Evolutionary conservation across 129 eudicot species (phyloP).

Genomic region (Flaveria sonorensis): DNA sequence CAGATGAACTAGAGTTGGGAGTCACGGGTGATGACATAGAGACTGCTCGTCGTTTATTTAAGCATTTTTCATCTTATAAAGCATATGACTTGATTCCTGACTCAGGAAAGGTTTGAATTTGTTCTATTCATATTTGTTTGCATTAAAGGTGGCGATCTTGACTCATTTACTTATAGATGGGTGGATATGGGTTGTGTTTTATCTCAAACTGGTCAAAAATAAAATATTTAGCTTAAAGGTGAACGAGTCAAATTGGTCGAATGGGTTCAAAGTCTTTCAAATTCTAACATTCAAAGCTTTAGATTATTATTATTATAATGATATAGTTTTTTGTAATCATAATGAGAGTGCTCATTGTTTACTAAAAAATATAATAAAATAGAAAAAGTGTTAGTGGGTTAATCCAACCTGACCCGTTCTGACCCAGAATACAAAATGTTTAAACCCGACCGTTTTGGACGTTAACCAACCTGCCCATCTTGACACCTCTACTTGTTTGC

Average conservation of each 20-base stretch:
- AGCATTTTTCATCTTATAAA: conserved; percentile 50
- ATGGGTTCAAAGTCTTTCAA: background rate
- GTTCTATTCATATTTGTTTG: background rate
- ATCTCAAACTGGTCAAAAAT: background rate
- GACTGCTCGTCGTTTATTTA: conserved; percentile 46
- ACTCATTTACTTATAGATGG: background rate
- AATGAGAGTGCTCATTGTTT: background rate
- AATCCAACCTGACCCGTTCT: background rate
- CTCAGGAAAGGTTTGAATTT: conserved; percentile 62
- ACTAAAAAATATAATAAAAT: background rate
- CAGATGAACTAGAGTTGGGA: conserved; percentile 31
- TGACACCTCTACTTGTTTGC: background rate
- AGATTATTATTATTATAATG: background rate
- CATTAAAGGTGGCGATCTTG: background rate
- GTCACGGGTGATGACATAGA: conserved; percentile 46
- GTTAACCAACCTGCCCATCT: background rate
- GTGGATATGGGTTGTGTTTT: background rate
- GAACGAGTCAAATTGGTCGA: background rate
- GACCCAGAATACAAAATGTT: background rate
- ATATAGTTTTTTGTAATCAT: background rate
- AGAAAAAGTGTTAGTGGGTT: background rate
- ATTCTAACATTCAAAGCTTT: background rate
- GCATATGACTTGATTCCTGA: conserved; percentile 63
- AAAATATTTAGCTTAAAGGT: background rate
- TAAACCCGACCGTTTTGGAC: background rate